Base-by-base conservation (phyloP, 768 basidiomycete genomes). In the Suillus placidus region DNA sequence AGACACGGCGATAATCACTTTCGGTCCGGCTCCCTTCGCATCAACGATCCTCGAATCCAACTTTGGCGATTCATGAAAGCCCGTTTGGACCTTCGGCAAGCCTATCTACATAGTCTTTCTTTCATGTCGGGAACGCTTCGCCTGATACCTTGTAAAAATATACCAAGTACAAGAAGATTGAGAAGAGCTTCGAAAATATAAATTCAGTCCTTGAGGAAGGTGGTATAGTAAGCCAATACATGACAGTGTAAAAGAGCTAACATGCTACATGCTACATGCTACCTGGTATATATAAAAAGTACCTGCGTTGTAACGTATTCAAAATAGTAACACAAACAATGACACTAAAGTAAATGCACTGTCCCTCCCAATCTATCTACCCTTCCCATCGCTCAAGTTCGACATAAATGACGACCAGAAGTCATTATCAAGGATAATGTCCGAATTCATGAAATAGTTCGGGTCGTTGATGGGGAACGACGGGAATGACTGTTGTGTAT, bases 391-490 rank as follows among this genome's bases (percentile, higher is more conserved):
- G 3, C 73, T 61, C 58, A 80, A 66, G 62, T 77, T 79, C 16
- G 72, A 72, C 72, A 82, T 73, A 47, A 83, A 82, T 7, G 80
- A 77, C 26, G 77, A 71, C 82, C 82, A 83, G 66, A 83, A 83
- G 10, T 78, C 76, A 34, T 77, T 73, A 64, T 83, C 82, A 49
- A 80, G 74, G 64, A 83, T 80, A 57, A 81, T 70, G 64, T 83
- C 80, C 30, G 80, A 73, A 47, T 68, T 70, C 68, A 76, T 71
- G 57, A 79, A 79, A 55, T 73, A 78, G 54, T 64, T 76, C 1
- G 73, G 69, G 43, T 77, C 76, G 45, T 61, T 69, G 68, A 73
- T 67, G 3, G 73, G 66, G 40, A 72, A 40, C 20, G 71, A 73
- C 12, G 70, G 70, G 32, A 71, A 76, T 2, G 63, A 56, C 16